Evolutionary conservation across 1,139 yeast species (phyloP).

Genomic region (Suhomyces bolitotheri): DNA sequence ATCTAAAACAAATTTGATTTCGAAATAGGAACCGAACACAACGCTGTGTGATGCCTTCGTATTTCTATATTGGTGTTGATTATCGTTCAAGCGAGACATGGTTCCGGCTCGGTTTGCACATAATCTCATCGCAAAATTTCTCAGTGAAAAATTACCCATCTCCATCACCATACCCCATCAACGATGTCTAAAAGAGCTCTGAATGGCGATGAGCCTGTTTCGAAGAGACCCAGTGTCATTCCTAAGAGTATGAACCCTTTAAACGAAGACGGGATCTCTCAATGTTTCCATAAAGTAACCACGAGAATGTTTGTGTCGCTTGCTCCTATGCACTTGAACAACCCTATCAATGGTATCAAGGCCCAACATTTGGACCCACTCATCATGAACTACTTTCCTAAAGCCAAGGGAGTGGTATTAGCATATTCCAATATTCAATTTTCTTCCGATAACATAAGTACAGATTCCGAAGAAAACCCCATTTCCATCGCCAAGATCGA

Average conservation of each 20-base stretch:
- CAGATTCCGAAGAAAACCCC: constrained; percentile 25
- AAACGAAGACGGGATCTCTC: constrained; percentile 44
- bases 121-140: constrained; percentile 11
- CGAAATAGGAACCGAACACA: no score
- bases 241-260: constrained; percentile 38
- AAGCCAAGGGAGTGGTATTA: constrained; percentile 79
- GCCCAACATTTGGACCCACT: constrained; percentile 88
- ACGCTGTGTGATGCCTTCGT: no score
- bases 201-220: constrained; percentile 12
- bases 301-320: constrained; percentile 75
- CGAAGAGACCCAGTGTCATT: constrained; percentile 21
- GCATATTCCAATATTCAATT: constrained; percentile 66
- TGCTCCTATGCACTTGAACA: constrained; percentile 73
- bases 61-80: no score
- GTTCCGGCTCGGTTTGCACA: constrained; percentile 3
- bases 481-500: constrained; percentile 61
- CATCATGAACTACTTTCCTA: constrained; percentile 75
- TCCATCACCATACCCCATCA: constrained; percentile 2
- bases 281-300: constrained; percentile 67
- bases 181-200: constrained; percentile 11
- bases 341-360: constrained; percentile 76
- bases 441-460: constrained; percentile 36
- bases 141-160: constrained; percentile 3
- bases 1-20: no score
- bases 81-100: no score